Percentiles rank a stretch among this genome's conserved stretches.
These are phyloP conservation scores for Rubus idaeus DNA, from an alignment of 306 rosid genomes.

Conservation along the genomic window DNA sequence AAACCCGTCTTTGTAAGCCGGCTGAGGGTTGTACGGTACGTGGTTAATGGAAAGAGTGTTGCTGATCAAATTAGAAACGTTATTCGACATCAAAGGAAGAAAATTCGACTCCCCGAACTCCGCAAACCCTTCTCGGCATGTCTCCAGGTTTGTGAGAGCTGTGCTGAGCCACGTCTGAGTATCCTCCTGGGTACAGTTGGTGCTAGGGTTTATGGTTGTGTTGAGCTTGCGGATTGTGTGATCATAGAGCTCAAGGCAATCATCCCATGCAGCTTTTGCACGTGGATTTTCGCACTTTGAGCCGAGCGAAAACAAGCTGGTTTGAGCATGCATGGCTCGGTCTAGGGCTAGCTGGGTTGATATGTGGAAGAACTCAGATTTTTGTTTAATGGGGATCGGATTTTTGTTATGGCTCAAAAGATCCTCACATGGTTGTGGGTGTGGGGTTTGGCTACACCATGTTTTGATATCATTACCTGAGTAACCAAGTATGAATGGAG, in stretches of 20 bases:
- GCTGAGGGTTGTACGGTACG: constrained; percentile 14
- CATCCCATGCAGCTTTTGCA: constrained; percentile 68
- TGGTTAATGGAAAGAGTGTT: constrained; percentile 64
- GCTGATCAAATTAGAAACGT: constrained; percentile 58
- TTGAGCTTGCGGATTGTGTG: constrained; percentile 48
- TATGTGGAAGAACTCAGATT: constrained; percentile 57
- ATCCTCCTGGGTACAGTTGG: constrained; percentile 45
- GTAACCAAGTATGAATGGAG: constrained; percentile 24
- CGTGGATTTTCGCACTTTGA: constrained; percentile 39
- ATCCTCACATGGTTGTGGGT: constrained; percentile 68
- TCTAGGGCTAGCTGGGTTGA: constrained; percentile 52
- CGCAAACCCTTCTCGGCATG: constrained; percentile 54
- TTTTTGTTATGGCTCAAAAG: constrained; percentile 39
- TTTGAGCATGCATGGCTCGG: constrained; percentile 42
- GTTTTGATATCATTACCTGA: constrained; percentile 36
- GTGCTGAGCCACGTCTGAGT: constrained; percentile 74
- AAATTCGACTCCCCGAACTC: constrained; percentile 54
- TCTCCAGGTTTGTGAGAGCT: constrained; percentile 72
- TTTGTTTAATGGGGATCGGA: constrained; percentile 39
- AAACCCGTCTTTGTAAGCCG: constrained; percentile 39
- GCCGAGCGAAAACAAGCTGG: constrained; percentile 34
- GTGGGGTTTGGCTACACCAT: constrained; percentile 87
- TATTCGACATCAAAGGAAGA: constrained; percentile 48
- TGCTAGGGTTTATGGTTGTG: constrained; percentile 30
- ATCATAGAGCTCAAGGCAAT: constrained; percentile 64